phyloP scores from a whole-genome alignment of 1,284 basidiomycete genomes.

The Sporisorium graminicola region DNA sequence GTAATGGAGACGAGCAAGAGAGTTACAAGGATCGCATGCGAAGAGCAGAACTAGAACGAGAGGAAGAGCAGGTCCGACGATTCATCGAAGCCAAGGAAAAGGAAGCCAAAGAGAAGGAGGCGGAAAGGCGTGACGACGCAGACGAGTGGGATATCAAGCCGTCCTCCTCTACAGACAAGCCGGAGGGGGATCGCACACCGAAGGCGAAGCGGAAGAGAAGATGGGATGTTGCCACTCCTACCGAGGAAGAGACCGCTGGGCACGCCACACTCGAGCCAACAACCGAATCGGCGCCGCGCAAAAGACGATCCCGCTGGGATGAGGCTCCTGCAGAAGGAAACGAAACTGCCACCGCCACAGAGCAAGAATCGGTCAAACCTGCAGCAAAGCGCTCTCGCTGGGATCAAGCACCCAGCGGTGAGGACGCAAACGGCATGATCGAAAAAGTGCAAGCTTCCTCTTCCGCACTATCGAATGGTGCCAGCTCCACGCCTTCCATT shows the following conservation, averaged over 20 bases:
- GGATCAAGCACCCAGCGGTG: constrained; percentile 82
- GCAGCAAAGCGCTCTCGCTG: constrained; percentile 82
- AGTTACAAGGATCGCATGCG: constrained; percentile 98
- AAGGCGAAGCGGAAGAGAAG: constrained; percentile 83
- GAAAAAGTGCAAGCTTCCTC: constrained; percentile 7
- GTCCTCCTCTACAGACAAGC: constrained; percentile 6
- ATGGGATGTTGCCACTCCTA: constrained; percentile 83
- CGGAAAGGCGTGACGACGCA: neutral
- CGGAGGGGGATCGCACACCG: constrained; percentile 71
- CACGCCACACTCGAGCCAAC: constrained; percentile 8
- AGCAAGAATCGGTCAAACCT: constrained; percentile 74
- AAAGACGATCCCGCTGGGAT: constrained; percentile 93
- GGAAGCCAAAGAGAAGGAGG: constrained; percentile 76
- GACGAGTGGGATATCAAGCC: constrained; percentile 69
- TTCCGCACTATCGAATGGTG: constrained; percentile 14
- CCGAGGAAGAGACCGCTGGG: constrained; percentile 66
- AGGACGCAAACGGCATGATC: constrained; percentile 28
- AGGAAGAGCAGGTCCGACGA: constrained; percentile 85
- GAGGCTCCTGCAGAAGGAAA: constrained; percentile 74
- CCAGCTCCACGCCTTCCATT: constrained; percentile 1
- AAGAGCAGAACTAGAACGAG: constrained; percentile 88
- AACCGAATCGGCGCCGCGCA: constrained; percentile 77
- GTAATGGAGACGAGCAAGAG: constrained; percentile 75
- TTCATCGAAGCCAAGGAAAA: constrained; percentile 86
- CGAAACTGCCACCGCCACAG: constrained; percentile 74